Percentiles rank a stretch among this genome's conserved stretches.
These are phyloP conservation scores for Curvularia sp. DNA, from an alignment of 2,329 filamentous ascomycete genomes.

Conservation along the genomic window DNA sequence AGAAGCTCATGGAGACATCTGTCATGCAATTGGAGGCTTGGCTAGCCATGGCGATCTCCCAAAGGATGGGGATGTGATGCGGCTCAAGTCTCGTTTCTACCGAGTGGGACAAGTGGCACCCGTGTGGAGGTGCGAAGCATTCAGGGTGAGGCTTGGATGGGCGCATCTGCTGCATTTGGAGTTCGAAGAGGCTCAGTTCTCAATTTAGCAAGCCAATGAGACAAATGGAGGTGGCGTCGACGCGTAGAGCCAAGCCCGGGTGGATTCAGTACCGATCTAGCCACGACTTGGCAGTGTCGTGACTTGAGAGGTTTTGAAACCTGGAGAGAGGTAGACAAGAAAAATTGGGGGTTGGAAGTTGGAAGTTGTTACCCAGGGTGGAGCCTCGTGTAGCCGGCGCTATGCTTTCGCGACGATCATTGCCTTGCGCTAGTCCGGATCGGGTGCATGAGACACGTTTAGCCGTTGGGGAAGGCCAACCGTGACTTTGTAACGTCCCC, in stretches of 20 bases:
- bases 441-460: slow-evolving; percentile 11
- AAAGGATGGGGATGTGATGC: slow-evolving; percentile 31
- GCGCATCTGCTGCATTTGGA: slow-evolving; percentile 38
- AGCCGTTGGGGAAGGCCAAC: slow-evolving; percentile 10
- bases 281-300: slow-evolving; percentile 22
- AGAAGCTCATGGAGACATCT: slow-evolving; percentile 32
- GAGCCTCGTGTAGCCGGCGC: slow-evolving; percentile 9
- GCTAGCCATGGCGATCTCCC: slow-evolving; percentile 17
- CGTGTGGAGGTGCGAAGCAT: slow-evolving; percentile 25
- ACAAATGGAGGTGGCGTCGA: slow-evolving; percentile 22
- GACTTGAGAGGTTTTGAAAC: slow-evolving; percentile 35
- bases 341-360: slow-evolving; percentile 23
- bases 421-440: slow-evolving; percentile 12
- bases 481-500: slow-evolving; percentile 5
- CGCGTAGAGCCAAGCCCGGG: slow-evolving; percentile 42
- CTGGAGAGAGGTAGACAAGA: slow-evolving; percentile 17
- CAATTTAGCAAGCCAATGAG: slow-evolving; percentile 39
- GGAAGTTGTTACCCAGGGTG: slow-evolving; percentile 19
- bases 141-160: slow-evolving; percentile 29
- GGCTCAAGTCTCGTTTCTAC: slow-evolving; percentile 41
- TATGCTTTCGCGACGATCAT: slow-evolving; percentile 18
- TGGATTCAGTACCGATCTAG: slow-evolving; percentile 28
- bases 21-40: slow-evolving; percentile 30
- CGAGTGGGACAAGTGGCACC: slow-evolving; percentile 28
- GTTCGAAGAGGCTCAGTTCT: slow-evolving; percentile 37